Base-by-base conservation (phyloP, 306 rosid species). In the Cucurbita maxima region DNA sequence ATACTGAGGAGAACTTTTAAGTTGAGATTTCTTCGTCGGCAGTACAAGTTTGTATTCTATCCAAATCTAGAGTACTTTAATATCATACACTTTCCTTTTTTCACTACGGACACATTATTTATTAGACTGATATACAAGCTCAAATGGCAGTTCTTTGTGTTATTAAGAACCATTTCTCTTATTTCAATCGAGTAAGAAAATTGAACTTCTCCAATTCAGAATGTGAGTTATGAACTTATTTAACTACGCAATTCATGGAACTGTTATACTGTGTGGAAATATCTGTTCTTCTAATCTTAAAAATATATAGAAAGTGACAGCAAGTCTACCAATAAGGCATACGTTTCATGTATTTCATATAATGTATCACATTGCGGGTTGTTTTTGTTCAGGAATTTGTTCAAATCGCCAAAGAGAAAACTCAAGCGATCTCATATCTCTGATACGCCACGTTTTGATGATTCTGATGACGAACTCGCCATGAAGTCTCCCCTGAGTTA, bases 21-120 rank as follows among this genome's bases (percentile, higher is more conserved):
- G 58, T 80, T 81, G 82, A 84, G 87, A 82, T 82, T 85, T 71
- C 77, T 86, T 55, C 90, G 88, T 51, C 95, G 76, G 73, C 45
- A 80, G 71, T 79, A 54, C 81, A 85, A 87, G 97, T 87, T 80
- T 69, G 85, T 77, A 70, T 72, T 22, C 73, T 74, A 37, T 58
- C 72, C 50, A 60, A 56, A 52, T 79, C 63, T 18, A 73, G 63
- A 76, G 56, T 70, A 52, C 72, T 52, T 30, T 45, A 52, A 43
- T 77, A 4, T 72, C 72, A 43, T 61, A 34, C 61, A 57, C 37
- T 57, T 19, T 19, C 22, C 14, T 9, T 36, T 19, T 57, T 20
- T 57, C 61, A 57, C 5, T 20, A 11, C 22, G 3, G 61, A 57
- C 15, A 10, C 15, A 9, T 57, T 57, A 57, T 20, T 57, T 14